Percentiles rank a stretch among this genome's conserved stretches.
Evolutionary conservation across 306 rosid genomes (phyloP).

Genomic region (Vicia sativa): DNA sequence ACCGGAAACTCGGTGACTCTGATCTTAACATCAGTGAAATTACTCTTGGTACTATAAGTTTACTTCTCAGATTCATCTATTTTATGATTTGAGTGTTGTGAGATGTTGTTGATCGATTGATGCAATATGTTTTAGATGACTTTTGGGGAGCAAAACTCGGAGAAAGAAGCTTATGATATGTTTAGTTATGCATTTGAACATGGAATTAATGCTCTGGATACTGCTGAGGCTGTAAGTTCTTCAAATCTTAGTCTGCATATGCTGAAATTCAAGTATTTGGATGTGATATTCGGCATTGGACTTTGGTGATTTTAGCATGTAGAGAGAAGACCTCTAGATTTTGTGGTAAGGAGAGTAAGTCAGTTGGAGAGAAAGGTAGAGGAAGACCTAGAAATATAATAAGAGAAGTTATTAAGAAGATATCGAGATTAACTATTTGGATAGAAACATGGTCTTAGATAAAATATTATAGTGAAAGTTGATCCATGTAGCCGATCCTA

Average conservation of each 20-base stretch:
- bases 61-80: not conserved
- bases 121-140: conserved; percentile 71
- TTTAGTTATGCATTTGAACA: conserved; percentile 67
- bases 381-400: too few species aligned
- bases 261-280: not conserved
- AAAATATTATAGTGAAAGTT: too few species aligned
- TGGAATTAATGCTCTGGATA: conserved; percentile 78
- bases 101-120: not conserved
- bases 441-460: too few species aligned
- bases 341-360: too few species aligned
- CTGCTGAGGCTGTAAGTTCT: conserved; percentile 73
- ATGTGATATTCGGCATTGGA: not conserved
- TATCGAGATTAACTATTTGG: too few species aligned
- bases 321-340: too few species aligned
- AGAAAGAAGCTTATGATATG: conserved; percentile 79
- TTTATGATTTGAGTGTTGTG: not conserved
- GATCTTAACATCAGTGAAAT: conserved; percentile 85
- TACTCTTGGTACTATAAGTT: conserved; percentile 75
- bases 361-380: too few species aligned
- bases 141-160: conserved; percentile 84
- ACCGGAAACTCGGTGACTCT: conserved; percentile 78
- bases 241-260: conserved; percentile 31
- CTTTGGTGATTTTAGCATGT: too few species aligned
- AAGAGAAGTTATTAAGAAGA: too few species aligned
- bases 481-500: too few species aligned